phyloP scores from a whole-genome alignment of 2,329 filamentous ascomycete genomes.

The Pseudocercospora fuligena region DNA sequence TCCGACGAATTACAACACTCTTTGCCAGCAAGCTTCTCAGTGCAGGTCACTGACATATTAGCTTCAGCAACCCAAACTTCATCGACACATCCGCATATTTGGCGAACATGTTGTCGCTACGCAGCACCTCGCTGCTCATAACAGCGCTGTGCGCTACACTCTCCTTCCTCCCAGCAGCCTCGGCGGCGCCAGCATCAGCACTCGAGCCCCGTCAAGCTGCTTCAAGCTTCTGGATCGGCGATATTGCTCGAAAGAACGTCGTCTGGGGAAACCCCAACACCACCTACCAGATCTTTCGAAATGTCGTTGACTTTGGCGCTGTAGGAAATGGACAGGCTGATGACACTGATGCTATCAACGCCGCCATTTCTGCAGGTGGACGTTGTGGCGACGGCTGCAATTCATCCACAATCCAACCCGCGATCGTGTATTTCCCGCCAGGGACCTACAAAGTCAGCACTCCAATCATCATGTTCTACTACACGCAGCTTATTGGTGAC shows the following conservation, averaged over 20 bases:
- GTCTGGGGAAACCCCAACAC: constrained; percentile 64
- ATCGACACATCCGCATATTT: not conserved
- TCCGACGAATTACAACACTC: constrained; percentile 8
- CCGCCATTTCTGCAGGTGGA: constrained; percentile 64
- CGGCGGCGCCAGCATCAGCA: constrained; percentile 23
- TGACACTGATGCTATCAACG: constrained; percentile 87
- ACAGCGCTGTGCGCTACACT: constrained; percentile 39
- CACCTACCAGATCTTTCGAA: constrained; percentile 65
- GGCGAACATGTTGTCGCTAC: constrained; percentile 32
- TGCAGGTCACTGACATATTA: constrained; percentile 31
- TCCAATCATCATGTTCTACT: constrained; percentile 85
- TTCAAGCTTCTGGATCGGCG: constrained; percentile 31
- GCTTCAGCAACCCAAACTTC: constrained; percentile 6
- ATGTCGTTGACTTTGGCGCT: constrained; percentile 50
- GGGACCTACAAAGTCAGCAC: constrained; percentile 82
- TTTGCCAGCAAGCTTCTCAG: constrained; percentile 17
- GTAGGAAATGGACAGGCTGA: constrained; percentile 70
- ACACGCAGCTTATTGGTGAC: constrained; percentile 90
- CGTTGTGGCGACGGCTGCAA: constrained; percentile 84
- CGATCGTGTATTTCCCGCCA: constrained; percentile 87
- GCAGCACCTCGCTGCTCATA: constrained; percentile 34
- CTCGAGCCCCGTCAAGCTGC: constrained; percentile 10
- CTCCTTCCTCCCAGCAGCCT: constrained; percentile 23
- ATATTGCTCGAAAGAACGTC: constrained; percentile 51
- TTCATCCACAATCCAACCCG: constrained; percentile 81